Evolutionary conservation across 108 stramenopile species (phyloP).

Genomic region (Skeletonema tropicum): DNA sequence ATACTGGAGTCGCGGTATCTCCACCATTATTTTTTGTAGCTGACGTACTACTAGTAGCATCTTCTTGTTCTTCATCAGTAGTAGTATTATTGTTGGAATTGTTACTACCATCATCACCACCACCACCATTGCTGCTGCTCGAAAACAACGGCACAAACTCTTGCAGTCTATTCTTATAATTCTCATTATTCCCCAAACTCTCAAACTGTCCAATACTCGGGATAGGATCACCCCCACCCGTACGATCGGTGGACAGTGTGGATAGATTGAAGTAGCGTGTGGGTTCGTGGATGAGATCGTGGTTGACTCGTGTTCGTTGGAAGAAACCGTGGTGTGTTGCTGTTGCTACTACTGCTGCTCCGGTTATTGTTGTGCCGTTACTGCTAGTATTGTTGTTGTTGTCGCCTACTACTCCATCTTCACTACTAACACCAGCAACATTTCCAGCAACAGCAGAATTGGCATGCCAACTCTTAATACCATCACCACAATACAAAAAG

Average conservation of each 20-base stretch:
- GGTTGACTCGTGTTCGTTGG: conserved; percentile 71
- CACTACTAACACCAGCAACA: background rate
- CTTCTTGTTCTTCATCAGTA: background rate
- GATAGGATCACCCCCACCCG: conserved; percentile 84
- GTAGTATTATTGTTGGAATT: no score
- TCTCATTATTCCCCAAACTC: conserved; percentile 38
- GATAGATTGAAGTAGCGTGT: conserved; percentile 71
- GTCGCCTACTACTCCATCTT: background rate
- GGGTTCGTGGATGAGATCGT: conserved; percentile 69
- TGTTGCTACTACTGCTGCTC: no score
- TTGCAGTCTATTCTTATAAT: conserved; percentile 18
- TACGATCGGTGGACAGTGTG: conserved; percentile 65
- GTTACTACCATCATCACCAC: no score
- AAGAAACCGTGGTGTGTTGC: conserved; percentile 44
- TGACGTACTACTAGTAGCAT: no score
- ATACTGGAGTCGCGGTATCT: conserved; percentile 47
- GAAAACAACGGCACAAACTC: conserved; percentile 5
- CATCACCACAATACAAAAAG: conserved; percentile 82
- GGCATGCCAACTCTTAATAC: conserved; percentile 70
- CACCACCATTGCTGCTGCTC: background rate
- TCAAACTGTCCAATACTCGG: conserved; percentile 80
- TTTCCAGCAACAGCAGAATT: background rate
- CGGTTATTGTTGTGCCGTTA: background rate
- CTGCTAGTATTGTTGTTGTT: background rate
- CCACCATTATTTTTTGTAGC: no score